Percentiles rank a stretch among this genome's conserved stretches.
Conservation (phyloP, 345 rosid genomes). For the Syzygium grande region DNA sequence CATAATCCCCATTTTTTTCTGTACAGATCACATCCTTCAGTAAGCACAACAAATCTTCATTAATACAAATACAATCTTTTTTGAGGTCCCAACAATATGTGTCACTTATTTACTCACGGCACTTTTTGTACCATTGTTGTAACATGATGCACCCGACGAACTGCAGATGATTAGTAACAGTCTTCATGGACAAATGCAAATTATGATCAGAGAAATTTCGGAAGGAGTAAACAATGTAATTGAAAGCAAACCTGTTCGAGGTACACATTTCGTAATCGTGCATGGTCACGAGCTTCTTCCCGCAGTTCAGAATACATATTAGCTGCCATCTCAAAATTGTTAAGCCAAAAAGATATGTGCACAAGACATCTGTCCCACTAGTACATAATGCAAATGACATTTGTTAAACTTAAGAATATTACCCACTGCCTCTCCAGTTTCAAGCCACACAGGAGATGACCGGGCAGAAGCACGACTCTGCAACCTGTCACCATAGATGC, state of each 20-base stretch:
- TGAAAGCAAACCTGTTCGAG: conserved; percentile 72
- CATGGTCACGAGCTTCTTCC: conserved; percentile 93
- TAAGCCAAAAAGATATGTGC: conserved; percentile 28
- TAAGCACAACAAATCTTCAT: background rate
- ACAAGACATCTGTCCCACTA: conserved; percentile 15
- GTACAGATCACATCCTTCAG: background rate
- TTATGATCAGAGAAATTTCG: background rate
- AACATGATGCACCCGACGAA: background rate
- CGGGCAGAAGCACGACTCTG: conserved; percentile 63
- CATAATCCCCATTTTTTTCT: background rate
- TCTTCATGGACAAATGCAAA: background rate
- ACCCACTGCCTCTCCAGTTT: conserved; percentile 99
- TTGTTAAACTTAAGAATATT: conserved; percentile 30
- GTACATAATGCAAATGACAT: conserved; percentile 9
- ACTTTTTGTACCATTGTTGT: background rate
- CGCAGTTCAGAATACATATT: conserved; percentile 78
- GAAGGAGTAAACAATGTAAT: background rate
- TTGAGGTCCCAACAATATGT: background rate
- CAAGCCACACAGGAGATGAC: conserved; percentile 87
- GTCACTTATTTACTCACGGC: background rate
- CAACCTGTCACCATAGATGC: conserved; percentile 46
- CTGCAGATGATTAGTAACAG: background rate
- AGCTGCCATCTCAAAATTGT: conserved; percentile 62
- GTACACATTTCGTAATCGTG: conserved; percentile 79
- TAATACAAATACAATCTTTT: background rate